Conservation (phyloP, 345 rosid genomes). For the Melaleuca quinquenervia region DNA sequence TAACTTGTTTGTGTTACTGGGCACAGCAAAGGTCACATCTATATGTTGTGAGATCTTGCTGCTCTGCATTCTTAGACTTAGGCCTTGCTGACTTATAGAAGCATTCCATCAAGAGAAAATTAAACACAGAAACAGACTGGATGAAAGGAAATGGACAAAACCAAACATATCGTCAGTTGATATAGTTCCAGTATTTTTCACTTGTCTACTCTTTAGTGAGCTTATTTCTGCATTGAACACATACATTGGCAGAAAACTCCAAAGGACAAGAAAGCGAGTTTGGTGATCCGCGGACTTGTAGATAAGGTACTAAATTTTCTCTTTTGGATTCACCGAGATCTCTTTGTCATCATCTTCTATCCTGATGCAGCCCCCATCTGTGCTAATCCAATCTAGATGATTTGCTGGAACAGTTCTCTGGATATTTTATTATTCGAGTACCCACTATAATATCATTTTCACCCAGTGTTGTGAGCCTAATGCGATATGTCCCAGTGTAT, state of each 20-base stretch:
- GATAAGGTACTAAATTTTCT: slow-evolving; percentile 51
- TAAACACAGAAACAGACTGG: neutral
- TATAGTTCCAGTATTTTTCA: neutral
- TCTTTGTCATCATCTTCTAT: neutral
- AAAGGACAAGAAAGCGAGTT: slow-evolving; percentile 87
- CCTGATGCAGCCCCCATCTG: neutral
- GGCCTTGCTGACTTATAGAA: neutral
- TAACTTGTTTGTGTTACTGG: neutral
- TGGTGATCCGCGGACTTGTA: slow-evolving; percentile 86
- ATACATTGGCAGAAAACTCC: slow-evolving; percentile 72
- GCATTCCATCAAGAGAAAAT: neutral
- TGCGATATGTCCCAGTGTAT: neutral
- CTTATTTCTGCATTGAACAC: neutral
- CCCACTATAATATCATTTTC: neutral
- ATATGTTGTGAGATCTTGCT: neutral
- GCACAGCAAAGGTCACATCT: neutral
- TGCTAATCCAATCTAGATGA: neutral
- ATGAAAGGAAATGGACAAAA: neutral
- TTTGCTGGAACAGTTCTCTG: neutral
- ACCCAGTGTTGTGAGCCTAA: neutral
- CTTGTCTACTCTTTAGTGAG: neutral
- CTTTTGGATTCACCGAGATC: neutral
- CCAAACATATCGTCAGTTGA: neutral
- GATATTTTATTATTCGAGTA: neutral
- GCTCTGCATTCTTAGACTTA: neutral